A percentile compares a stretch with the other conserved stretches of the same genome.
Conservation (phyloP, 805 yeast species). For the Starmera pachycereana region DNA sequence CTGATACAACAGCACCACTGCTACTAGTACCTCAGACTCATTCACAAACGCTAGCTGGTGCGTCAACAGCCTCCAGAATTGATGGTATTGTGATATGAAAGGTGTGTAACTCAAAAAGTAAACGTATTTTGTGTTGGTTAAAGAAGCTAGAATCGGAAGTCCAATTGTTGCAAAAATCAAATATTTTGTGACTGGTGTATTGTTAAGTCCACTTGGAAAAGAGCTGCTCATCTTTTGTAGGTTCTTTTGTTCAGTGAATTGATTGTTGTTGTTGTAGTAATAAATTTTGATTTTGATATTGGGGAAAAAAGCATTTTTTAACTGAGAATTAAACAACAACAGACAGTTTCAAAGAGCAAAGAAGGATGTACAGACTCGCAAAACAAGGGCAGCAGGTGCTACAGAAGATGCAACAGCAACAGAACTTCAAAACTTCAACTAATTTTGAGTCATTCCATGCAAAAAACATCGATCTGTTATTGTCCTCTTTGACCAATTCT, state of each 20-base stretch:
- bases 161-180: slow-evolving; percentile 14
- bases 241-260: not conserved
- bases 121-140: slow-evolving; percentile 25
- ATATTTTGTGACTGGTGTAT: slow-evolving; percentile 24
- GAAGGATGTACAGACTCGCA: slow-evolving; percentile 18
- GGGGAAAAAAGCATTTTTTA: not conserved
- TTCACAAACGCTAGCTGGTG: slow-evolving; percentile 16
- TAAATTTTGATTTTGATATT: not conserved
- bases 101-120: slow-evolving; percentile 23
- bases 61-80: slow-evolving; percentile 18
- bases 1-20: slow-evolving; percentile 25
- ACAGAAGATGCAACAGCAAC: slow-evolving; percentile 18
- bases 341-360: not conserved
- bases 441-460: not conserved
- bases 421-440: slow-evolving; percentile 20
- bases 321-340: not conserved
- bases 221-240: slow-evolving; percentile 16
- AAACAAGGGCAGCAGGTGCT: slow-evolving; percentile 15
- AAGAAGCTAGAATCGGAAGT: slow-evolving; percentile 23
- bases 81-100: slow-evolving; percentile 22
- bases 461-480: slow-evolving; percentile 19
- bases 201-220: slow-evolving; percentile 26
- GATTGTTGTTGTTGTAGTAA: not conserved
- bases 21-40: slow-evolving; percentile 26
- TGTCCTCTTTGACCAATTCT: slow-evolving; percentile 7